A percentile compares a stretch with the other conserved stretches of the same genome.
Conservation (phyloP, 2,329 filamentous ascomycete genomes). For the Chalaropsis thielavioides region DNA sequence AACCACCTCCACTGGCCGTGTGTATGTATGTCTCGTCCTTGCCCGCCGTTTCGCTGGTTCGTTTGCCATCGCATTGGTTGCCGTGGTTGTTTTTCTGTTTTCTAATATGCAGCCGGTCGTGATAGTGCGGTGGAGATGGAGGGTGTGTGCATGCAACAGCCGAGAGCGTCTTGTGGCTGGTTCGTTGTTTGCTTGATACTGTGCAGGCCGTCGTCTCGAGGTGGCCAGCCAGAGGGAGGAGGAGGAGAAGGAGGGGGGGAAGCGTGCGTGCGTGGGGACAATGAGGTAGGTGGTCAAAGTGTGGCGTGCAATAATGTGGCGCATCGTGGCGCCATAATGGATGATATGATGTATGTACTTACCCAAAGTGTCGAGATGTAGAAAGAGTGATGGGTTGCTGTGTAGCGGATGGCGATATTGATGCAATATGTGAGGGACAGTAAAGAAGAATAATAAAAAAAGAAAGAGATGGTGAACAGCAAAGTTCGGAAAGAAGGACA, state of each 20-base stretch:
- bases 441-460: background rate
- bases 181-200: background rate
- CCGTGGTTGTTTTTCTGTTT: background rate
- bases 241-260: background rate
- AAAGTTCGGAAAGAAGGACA: background rate
- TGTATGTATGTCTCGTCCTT: background rate
- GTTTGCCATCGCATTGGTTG: background rate
- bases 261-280: background rate
- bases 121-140: background rate
- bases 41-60: background rate
- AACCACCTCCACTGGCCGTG: background rate
- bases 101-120: background rate
- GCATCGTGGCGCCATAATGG: background rate
- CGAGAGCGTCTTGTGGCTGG: background rate
- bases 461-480: background rate
- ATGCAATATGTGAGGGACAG: background rate
- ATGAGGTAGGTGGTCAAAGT: background rate
- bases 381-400: background rate
- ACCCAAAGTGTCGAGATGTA: background rate
- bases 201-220: background rate
- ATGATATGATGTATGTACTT: background rate
- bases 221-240: background rate
- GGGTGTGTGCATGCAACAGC: background rate
- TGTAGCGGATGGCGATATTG: background rate
- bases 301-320: background rate